Evolutionary conservation across 371 early-diverging fungal species (phyloP).

Genomic region (Parasitella parasitica): DNA sequence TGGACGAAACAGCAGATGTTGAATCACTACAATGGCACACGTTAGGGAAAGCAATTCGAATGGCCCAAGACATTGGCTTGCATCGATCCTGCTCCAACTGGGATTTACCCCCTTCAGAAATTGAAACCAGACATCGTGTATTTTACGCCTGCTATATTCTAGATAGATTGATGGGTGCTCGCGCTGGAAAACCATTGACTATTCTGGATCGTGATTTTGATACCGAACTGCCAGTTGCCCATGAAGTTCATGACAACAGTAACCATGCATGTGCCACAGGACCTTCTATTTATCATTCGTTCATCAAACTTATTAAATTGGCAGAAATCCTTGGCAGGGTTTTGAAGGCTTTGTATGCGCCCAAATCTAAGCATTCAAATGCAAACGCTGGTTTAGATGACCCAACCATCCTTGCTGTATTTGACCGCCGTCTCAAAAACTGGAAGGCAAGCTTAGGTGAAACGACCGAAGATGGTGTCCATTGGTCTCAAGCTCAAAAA

Average conservation of each 20-base stretch:
- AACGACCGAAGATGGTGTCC: constrained; percentile 12
- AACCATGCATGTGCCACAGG: neutral
- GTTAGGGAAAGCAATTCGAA: constrained; percentile 62
- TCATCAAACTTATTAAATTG: constrained; percentile 37
- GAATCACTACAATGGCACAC: constrained; percentile 56
- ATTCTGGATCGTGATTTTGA: constrained; percentile 52
- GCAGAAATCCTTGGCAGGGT: constrained; percentile 48
- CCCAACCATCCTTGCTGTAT: constrained; percentile 41
- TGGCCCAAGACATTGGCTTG: constrained; percentile 68
- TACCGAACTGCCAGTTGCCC: constrained; percentile 32
- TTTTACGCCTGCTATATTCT: constrained; percentile 62
- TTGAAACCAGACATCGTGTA: constrained; percentile 59
- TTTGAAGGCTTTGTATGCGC: constrained; percentile 45
- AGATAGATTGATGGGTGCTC: constrained; percentile 54
- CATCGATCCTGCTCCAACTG: constrained; percentile 57
- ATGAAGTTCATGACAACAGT: constrained; percentile 26
- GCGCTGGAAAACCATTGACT: constrained; percentile 44
- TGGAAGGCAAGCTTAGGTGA: constrained; percentile 36
- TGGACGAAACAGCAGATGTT: constrained; percentile 41
- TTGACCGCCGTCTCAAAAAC: constrained; percentile 43
- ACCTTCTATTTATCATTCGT: constrained; percentile 29
- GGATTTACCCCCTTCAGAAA: constrained; percentile 51
- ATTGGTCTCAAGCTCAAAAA: constrained; percentile 35
- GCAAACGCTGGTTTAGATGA: constrained; percentile 43
- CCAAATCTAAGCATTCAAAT: constrained; percentile 42